Base-by-base conservation (phyloP, 305 asterid genomes). In the Fraxinus velutina region DNA sequence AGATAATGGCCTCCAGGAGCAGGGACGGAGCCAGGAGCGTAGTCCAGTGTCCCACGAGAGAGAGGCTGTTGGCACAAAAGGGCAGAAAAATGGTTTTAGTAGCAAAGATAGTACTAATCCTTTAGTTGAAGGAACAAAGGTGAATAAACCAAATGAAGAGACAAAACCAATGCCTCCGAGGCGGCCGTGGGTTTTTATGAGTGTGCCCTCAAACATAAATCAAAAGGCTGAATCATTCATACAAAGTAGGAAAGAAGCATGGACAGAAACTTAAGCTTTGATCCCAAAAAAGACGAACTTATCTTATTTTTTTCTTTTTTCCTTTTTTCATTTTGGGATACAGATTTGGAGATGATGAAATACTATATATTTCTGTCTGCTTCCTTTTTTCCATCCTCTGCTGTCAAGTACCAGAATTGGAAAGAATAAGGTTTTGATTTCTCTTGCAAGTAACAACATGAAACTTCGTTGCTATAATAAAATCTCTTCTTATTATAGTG, bases 211-310 rank as follows among this genome's bases (percentile, higher is more conserved):
- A 1, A 87, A 91, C 77, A 89, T 93, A 39, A 85, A 92, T 30
- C 85, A 89, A 42, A 88, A 85, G 84, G 88, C 94, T 0, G 94
- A 89, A 47, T 89, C 82, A 5, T 93, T 85, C 75, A 90, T 93
- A 32, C 64, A 82, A 13, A 90, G 88, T 57, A 89, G 82, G 90
- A 90, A 79, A 90, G 90, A 86, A 78, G 90, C 87, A 86, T 93
- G 91, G 33, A 12, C 47, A 82, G 82, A 52, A 81, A 21, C 70
- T 50, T 15, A 15, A 50, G 21, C 62, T 76, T 70, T 68, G 75
- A 68, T 68, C 75, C 42, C 39, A 13, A 68, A 68, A 12, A 27
- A 68, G 42, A 68, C 4, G 2, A 52, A 10, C n/a, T 12, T 2
- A 1, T 0, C 1, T 37, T 37, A 24, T 4, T 37, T 34, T 5